Percentiles rank a stretch among this genome's conserved stretches.
Evolutionary conservation across 352 stramenopile genomes (phyloP).

Genomic region (Stramenopiles sp.): DNA sequence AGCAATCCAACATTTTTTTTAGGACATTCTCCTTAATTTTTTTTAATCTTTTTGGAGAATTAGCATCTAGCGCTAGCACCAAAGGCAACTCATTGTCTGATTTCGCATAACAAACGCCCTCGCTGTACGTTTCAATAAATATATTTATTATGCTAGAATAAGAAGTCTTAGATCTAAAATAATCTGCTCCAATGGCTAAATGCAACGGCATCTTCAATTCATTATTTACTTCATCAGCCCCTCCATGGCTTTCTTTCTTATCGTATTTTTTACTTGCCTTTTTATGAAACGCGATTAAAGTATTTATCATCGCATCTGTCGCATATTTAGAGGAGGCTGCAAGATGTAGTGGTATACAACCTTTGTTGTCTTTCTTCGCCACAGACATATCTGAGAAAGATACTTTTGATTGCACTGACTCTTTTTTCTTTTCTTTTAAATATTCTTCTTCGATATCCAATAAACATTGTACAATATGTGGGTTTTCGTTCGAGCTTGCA

Average conservation of each 20-base stretch:
- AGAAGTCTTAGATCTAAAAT: background rate
- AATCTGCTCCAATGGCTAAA: background rate
- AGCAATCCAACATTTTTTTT: background rate
- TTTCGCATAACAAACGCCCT: background rate
- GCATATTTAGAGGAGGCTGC: background rate
- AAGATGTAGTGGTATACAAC: background rate
- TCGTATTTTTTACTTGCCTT: background rate
- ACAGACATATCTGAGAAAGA: background rate
- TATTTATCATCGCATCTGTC: background rate
- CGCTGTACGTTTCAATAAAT: background rate
- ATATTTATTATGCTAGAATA: background rate
- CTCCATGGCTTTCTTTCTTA: background rate
- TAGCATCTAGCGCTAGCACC: background rate
- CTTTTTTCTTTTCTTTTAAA: background rate
- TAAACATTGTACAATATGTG: background rate
- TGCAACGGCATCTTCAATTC: background rate
- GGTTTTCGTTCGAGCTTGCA: background rate
- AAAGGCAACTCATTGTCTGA: background rate
- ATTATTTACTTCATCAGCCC: background rate
- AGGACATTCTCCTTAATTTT: background rate
- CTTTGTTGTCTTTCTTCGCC: background rate
- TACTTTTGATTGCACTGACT: background rate
- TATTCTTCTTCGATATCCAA: slow-evolving; percentile 1
- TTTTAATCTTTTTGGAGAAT: background rate
- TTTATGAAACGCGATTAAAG: no score